Evolutionary conservation across 1,139 yeast genomes (phyloP).

Genomic region (Keqinozyma sinolaborantium): DNA sequence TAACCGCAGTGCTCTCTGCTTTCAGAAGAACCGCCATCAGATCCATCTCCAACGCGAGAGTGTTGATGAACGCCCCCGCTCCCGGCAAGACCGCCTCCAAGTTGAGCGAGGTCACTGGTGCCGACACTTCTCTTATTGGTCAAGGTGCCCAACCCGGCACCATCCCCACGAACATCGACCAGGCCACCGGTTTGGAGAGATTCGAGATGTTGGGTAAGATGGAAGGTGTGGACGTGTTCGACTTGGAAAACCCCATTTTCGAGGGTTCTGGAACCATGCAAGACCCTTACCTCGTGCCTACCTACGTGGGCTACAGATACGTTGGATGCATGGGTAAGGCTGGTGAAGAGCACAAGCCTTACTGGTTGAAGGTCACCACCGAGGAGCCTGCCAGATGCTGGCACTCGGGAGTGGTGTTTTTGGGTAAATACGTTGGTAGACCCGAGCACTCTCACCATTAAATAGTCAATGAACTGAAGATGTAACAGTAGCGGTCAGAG

Average conservation of each 20-base stretch:
- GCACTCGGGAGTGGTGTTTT: slow-evolving; percentile 97
- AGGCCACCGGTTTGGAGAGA: slow-evolving; percentile 98
- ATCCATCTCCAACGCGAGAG: slow-evolving; percentile 38
- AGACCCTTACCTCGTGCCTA: slow-evolving; percentile 86
- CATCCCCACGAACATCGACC: slow-evolving; percentile 91
- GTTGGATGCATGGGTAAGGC: slow-evolving; percentile 94
- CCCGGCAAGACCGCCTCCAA: slow-evolving; percentile 58
- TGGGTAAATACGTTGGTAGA: slow-evolving; percentile 85
- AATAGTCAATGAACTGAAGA: slow-evolving; percentile 2
- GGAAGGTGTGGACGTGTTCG: slow-evolving; percentile 96
- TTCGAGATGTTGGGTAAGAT: slow-evolving; percentile 89
- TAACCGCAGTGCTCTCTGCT: slow-evolving; percentile 30
- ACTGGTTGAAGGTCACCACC: slow-evolving; percentile 91
- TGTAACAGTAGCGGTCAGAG: too few species aligned
- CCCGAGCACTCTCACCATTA: slow-evolving; percentile 59
- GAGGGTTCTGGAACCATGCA: slow-evolving; percentile 85
- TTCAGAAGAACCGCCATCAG: slow-evolving; percentile 22
- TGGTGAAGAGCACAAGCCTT: slow-evolving; percentile 87
- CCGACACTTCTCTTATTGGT: slow-evolving; percentile 74
- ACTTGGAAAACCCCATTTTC: slow-evolving; percentile 81
- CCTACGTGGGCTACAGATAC: slow-evolving; percentile 90
- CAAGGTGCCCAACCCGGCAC: slow-evolving; percentile 82
- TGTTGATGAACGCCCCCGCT: slow-evolving; percentile 23
- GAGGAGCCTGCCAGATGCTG: slow-evolving; percentile 92
- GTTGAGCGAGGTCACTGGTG: slow-evolving; percentile 77